Conservation (phyloP, 352 stramenopile species). For the Pythium rishiriense region DNA sequence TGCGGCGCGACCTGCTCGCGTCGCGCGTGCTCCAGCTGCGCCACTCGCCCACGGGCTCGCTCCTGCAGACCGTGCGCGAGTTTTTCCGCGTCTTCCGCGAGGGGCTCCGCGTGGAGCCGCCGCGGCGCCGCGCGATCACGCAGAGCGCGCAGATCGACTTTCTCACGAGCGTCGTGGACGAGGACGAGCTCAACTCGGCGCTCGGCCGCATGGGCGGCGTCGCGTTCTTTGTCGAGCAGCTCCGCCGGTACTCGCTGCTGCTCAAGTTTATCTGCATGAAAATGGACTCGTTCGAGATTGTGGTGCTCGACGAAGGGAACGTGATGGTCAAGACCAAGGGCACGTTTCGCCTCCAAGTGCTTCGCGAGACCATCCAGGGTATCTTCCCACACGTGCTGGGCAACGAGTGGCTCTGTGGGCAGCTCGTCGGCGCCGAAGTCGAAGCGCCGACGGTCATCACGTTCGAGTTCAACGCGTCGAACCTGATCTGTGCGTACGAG, state of each 20-base stretch:
- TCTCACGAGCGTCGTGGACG: slow-evolving; percentile 38
- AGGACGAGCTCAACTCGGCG: slow-evolving; percentile 35
- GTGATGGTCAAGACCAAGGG: slow-evolving; percentile 39
- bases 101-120: slow-evolving; percentile 14
- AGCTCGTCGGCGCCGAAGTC: slow-evolving; percentile 44
- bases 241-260: slow-evolving; percentile 44
- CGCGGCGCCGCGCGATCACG: slow-evolving; percentile 9
- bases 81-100: slow-evolving; percentile 25
- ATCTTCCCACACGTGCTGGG: slow-evolving; percentile 48
- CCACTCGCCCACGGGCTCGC: slow-evolving; percentile 19
- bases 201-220: slow-evolving; percentile 31
- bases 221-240: slow-evolving; percentile 40
- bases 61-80: slow-evolving; percentile 22
- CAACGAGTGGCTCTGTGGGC: slow-evolving; percentile 37
- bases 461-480: slow-evolving; percentile 40
- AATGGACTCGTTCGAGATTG: slow-evolving; percentile 35
- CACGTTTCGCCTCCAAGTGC: slow-evolving; percentile 40
- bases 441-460: slow-evolving; percentile 24
- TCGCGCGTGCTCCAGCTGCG: slow-evolving; percentile 9
- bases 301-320: slow-evolving; percentile 12
- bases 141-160: slow-evolving; percentile 35
- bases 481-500: slow-evolving; percentile 32
- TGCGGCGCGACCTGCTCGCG: slow-evolving; percentile 22
- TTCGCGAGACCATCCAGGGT: slow-evolving; percentile 41
- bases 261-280: slow-evolving; percentile 37